phyloP scores from a whole-genome alignment of 257 asterid species.

The Jasminum sambac region DNA sequence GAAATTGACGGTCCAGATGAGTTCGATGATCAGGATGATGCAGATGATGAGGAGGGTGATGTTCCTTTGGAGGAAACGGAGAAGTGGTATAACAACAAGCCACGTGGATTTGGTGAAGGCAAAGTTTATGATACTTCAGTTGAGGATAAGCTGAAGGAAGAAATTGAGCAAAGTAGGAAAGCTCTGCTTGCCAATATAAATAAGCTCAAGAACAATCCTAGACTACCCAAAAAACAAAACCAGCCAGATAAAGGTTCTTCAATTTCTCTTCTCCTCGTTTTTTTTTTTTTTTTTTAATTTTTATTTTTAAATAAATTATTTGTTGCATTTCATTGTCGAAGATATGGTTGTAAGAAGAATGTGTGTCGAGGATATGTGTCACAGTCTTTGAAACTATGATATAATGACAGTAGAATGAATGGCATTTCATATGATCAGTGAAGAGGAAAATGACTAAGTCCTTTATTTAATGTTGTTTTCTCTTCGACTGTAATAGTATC shows the following conservation, averaged over 20 bases:
- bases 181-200: constrained; percentile 81
- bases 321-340: no score
- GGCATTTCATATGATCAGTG: no score
- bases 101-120: constrained; percentile 93
- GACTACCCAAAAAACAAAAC: constrained; percentile 26
- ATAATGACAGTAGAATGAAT: no score
- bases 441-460: no score
- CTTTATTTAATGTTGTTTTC: no score
- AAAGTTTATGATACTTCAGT: constrained; percentile 75
- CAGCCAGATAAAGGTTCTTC: constrained; percentile 55
- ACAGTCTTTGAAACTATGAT: no score
- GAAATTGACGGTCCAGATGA: constrained; percentile 45
- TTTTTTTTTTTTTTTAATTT: neutral
- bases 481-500: no score
- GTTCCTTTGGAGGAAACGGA: constrained; percentile 70
- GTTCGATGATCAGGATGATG: constrained; percentile 36
- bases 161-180: constrained; percentile 72
- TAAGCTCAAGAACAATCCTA: constrained; percentile 62
- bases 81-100: constrained; percentile 64
- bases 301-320: neutral
- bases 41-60: constrained; percentile 30
- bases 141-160: constrained; percentile 90
- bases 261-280: constrained; percentile 3
- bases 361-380: no score
- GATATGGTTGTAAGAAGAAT: no score